These are phyloP conservation scores for Diaporthe batatas DNA, from an alignment of 2,329 filamentous ascomycete species.

Conservation along the genomic window DNA sequence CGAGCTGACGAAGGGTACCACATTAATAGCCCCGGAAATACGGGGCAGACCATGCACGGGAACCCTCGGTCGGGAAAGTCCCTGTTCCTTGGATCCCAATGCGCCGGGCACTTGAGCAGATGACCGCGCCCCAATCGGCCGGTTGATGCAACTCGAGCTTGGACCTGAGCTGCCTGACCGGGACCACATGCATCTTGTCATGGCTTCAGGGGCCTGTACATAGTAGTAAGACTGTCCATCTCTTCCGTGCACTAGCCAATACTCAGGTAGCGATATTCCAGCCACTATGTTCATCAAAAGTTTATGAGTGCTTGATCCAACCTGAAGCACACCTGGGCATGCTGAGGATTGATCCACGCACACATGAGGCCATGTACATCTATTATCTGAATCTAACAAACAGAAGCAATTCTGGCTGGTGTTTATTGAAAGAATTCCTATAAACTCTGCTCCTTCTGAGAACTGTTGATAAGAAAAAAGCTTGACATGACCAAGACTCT, in stretches of 20 bases:
- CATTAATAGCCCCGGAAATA: neutral
- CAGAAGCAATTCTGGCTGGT: neutral
- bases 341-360: no score
- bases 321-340: neutral
- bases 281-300: no score
- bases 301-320: neutral
- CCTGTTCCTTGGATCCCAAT: constrained; percentile 12
- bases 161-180: neutral
- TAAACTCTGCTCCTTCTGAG: neutral
- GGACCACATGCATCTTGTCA: neutral
- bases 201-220: neutral
- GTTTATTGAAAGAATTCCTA: neutral
- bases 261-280: neutral
- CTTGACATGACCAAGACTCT: neutral
- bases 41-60: neutral
- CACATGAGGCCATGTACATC: neutral
- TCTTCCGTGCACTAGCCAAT: no score
- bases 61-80: neutral
- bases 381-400: neutral
- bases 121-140: neutral
- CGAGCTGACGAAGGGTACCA: neutral
- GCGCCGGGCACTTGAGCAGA: neutral
- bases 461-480: neutral
- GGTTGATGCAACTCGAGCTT: no score
- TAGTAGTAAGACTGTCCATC: neutral